phyloP scores from a whole-genome alignment of 2,329 filamentous ascomycete genomes.

The Metarhizium album region DNA sequence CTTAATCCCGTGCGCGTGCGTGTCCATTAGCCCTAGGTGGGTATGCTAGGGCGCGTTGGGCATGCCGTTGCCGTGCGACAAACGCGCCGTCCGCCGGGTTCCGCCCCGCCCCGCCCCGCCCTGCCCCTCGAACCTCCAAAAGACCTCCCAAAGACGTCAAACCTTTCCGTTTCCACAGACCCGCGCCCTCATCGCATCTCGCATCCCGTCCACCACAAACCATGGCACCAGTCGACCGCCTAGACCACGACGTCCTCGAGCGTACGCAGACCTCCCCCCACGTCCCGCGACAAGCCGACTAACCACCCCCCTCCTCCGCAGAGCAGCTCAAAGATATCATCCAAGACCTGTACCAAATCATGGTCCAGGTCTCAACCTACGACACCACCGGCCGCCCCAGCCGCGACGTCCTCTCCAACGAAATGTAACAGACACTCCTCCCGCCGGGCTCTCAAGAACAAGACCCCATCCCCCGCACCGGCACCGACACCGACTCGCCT shows the following conservation, averaged over 20 bases:
- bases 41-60: no score
- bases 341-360: conserved; percentile 52
- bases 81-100: no score
- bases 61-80: no score
- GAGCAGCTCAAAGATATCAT: conserved; percentile 51
- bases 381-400: conserved; percentile 41
- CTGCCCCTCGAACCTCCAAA: no score
- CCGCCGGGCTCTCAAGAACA: not conserved
- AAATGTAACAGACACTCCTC: conserved; percentile 29
- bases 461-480: no score
- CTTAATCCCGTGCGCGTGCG: no score
- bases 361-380: conserved; percentile 53
- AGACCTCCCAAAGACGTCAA: no score
- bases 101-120: conserved; percentile 3
- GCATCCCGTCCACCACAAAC: conserved; percentile 21
- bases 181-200: no score
- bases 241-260: conserved; percentile 29
- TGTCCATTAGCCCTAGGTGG: no score
- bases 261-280: conserved; percentile 18
- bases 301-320: conserved; percentile 17
- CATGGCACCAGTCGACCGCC: conserved; percentile 32
- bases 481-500: no score
- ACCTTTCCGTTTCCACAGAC: no score
- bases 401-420: conserved; percentile 43
- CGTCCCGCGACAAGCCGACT: no score